Conservation (phyloP, 495 filamentous ascomycete genomes). For the Penicillium subrubescens region DNA sequence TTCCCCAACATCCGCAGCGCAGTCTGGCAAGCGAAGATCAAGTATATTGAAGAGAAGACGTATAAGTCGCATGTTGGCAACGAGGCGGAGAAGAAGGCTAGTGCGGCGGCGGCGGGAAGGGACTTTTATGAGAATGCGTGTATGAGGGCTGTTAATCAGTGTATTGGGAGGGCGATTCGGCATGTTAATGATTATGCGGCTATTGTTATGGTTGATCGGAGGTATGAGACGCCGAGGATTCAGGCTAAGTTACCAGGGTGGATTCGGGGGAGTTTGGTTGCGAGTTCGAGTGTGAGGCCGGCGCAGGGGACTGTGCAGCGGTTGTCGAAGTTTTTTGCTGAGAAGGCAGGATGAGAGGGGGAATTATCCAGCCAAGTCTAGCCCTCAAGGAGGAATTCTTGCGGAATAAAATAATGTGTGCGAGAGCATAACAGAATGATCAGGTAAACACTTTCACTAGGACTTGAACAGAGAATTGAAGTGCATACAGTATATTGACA, state of each 20-base stretch:
- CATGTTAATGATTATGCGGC: slow-evolving; percentile 87
- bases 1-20: slow-evolving; percentile 90
- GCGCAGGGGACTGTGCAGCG: slow-evolving; percentile 33
- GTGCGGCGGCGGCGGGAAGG: slow-evolving; percentile 64
- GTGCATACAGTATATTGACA: background rate
- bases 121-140: slow-evolving; percentile 95
- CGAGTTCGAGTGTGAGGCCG: slow-evolving; percentile 24
- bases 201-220: slow-evolving; percentile 80
- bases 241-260: slow-evolving; percentile 81
- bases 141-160: slow-evolving; percentile 97
- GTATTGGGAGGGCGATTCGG: slow-evolving; percentile 88
- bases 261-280: slow-evolving; percentile 62
- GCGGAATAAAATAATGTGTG: too few relatives aligned
- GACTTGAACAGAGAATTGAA: background rate
- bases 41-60: slow-evolving; percentile 78
- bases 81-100: slow-evolving; percentile 36
- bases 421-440: too few relatives aligned
- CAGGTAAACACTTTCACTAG: background rate
- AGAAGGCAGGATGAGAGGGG: slow-evolving; percentile 6
- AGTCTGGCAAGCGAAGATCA: slow-evolving; percentile 89
- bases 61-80: slow-evolving; percentile 41
- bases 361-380: too few relatives aligned
- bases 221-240: slow-evolving; percentile 71
- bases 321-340: slow-evolving; percentile 41
- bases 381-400: too few relatives aligned